These are phyloP conservation scores for Suillus subalutaceus DNA, from an alignment of 768 basidiomycete genomes.

Conservation along the genomic window DNA sequence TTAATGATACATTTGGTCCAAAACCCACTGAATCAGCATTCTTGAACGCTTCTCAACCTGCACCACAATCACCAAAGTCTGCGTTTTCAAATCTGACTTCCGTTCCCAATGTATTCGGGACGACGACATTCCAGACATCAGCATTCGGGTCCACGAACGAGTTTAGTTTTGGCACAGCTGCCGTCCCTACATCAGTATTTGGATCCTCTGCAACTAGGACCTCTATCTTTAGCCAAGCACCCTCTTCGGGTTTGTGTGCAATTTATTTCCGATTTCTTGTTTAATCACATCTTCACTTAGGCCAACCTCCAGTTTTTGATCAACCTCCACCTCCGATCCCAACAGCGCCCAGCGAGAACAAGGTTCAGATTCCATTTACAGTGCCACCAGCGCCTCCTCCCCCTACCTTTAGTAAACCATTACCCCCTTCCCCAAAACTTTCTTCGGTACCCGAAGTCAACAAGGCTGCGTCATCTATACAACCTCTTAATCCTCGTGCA, in stretches of 20 bases:
- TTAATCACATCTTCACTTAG: conserved; percentile 1
- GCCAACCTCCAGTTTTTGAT: neutral
- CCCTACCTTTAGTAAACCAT: neutral
- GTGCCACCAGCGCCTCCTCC: too few relatives aligned
- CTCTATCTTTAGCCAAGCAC: neutral
- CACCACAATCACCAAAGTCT: conserved; percentile 20
- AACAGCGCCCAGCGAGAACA: neutral
- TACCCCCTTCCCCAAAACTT: neutral
- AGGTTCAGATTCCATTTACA: neutral
- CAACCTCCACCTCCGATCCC: neutral
- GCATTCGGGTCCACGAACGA: conserved; percentile 21
- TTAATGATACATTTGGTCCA: conserved; percentile 33
- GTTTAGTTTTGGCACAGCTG: conserved; percentile 11
- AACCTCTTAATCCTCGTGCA: conserved; percentile 24
- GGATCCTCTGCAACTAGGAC: neutral
- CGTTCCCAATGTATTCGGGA: conserved; percentile 38
- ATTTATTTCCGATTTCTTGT: neutral
- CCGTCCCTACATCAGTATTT: conserved; percentile 15
- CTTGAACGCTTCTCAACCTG: conserved; percentile 19
- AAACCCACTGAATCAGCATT: conserved; percentile 30
- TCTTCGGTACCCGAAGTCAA: neutral
- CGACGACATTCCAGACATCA: conserved; percentile 13
- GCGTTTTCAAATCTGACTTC: conserved; percentile 40
- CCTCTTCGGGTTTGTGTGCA: conserved; percentile 4
- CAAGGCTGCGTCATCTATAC: neutral